Evolutionary conservation across 495 filamentous ascomycete genomes (phyloP).

Genomic region (Aspergillus cavernicola): DNA sequence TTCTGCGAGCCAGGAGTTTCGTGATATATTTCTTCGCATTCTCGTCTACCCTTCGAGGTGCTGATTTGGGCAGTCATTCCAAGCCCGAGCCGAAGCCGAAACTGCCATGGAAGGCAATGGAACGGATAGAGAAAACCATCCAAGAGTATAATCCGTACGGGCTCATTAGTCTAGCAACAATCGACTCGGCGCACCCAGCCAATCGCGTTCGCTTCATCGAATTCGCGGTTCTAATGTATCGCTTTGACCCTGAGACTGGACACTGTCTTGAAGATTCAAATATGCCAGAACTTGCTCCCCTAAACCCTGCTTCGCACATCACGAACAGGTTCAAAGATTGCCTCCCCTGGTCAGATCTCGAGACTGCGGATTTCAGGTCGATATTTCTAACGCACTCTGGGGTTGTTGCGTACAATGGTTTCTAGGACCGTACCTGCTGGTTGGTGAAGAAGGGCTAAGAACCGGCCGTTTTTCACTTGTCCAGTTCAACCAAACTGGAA

Average conservation of each 20-base stretch:
- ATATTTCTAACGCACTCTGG: background rate
- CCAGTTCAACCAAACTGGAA: background rate
- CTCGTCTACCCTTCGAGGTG: no score
- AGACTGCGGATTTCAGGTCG: background rate
- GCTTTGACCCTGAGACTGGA: background rate
- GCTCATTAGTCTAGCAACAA: background rate
- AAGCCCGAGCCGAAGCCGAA: no score
- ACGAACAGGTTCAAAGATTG: background rate
- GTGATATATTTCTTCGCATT: no score
- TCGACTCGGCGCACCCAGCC: background rate
- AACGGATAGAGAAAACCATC: background rate
- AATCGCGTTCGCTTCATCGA: background rate
- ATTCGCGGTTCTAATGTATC: background rate
- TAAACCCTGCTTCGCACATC: background rate
- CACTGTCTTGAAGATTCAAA: background rate
- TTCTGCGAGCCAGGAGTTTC: no score
- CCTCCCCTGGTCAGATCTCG: background rate
- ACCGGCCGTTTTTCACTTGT: background rate
- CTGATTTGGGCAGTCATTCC: no score
- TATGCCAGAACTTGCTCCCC: background rate
- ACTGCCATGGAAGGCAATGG: background rate
- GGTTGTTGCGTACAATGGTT: background rate
- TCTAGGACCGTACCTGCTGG: background rate
- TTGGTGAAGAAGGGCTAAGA: background rate
- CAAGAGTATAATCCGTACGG: background rate